Evolutionary conservation across 768 basidiomycete species (phyloP), one percentile per base, ranked within the genome.

Genomic region (Lactarius sanguifluus): DNA sequence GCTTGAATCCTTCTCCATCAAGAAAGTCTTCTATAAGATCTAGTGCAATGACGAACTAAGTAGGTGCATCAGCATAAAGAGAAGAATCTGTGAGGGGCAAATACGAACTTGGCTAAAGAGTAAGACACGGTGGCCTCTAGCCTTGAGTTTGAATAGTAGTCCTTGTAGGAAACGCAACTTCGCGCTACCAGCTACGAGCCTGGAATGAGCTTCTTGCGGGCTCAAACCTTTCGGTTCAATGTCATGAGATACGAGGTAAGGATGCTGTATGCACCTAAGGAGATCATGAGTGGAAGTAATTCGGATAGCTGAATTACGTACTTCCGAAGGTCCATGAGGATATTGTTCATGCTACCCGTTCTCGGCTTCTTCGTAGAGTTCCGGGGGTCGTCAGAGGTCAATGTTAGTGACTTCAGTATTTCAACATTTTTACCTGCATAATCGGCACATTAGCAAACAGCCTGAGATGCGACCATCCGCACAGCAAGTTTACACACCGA

Each of bases 11-110:
- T 78, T 96, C 94, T 36, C 92, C 94, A 58, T 72, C 76, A 10
- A 96, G 76, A 75, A 95, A 98, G 73, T 98, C 95, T 76, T 97
- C 93, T 45, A 98, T 79, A 38, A 94, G 81, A 75, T 97, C 82
- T 20, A 98, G 81, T 34, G 88, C 92, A 58, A 98, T 89, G 54
- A 89, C 86, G 78, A 96, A 96, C 94, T 96, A 67, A 28, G 40
- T 57, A 50, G 61, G 45, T n/a, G 65, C 16, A 59, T 40, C 36
- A 25, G 1, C 34, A 32, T 55, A 13, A 10, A 7, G 57, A 1
- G 43, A 61, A 59, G n/a, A 25, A n/a, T 32, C 32, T 54, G 38
- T 36, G 57, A 59, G 57, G 32, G 56, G 59, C 1, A 12, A 23
- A 47, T 15, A 74, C 80, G 60, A 69, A 92, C 95, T 80, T 96